Conservation (phyloP, 495 filamentous ascomycete genomes). For the Penicillium lividum region DNA sequence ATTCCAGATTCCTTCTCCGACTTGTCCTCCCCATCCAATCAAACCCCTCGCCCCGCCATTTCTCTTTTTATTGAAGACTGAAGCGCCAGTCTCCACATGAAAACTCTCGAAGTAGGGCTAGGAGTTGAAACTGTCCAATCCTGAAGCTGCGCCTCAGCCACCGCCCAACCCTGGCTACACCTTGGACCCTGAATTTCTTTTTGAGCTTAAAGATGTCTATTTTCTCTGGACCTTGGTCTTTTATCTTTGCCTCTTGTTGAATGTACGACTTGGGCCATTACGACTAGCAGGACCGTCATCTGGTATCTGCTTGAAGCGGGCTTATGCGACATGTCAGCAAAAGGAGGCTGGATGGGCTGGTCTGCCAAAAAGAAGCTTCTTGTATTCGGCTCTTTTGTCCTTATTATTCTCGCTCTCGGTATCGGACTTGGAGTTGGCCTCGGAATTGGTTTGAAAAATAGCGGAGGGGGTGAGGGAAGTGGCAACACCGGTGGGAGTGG, state of each 20-base stretch:
- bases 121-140: background rate
- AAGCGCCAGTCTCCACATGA: background rate
- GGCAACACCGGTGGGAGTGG: constrained; percentile 16
- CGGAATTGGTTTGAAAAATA: constrained; percentile 37
- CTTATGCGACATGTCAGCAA: constrained; percentile 1
- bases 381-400: constrained; percentile 24
- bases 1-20: background rate
- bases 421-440: constrained; percentile 56
- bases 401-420: constrained; percentile 49
- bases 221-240: background rate
- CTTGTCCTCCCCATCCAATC: background rate
- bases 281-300: background rate
- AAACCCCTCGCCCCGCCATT: constrained; percentile 1
- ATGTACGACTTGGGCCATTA: background rate
- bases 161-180: background rate
- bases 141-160: constrained; percentile 3
- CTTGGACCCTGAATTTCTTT: constrained; percentile 7
- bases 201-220: constrained; percentile 7
- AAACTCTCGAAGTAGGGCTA: background rate
- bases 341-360: constrained; percentile 36
- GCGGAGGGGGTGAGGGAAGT: constrained; percentile 12
- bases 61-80: background rate
- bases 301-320: background rate
- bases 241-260: background rate
- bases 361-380: constrained; percentile 42